Conservation (phyloP, 768 basidiomycete species). For the Auricularia sp. region DNA sequence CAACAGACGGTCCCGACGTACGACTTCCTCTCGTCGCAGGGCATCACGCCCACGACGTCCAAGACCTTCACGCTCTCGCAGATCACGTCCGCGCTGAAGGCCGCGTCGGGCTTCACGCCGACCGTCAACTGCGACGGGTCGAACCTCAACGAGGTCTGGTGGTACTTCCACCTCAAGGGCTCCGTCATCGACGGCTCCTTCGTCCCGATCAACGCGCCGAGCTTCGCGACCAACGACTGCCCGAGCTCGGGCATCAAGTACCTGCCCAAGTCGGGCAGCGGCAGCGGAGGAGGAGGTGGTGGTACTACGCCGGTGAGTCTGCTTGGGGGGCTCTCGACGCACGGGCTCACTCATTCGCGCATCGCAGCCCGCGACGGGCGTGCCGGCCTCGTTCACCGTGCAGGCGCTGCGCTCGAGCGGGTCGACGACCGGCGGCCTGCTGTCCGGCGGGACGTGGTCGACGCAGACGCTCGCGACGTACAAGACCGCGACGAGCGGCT, state of each 20-base stretch:
- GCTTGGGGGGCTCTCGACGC: no score
- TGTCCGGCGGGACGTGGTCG: slow-evolving; percentile 48
- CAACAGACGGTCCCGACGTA: slow-evolving; percentile 58
- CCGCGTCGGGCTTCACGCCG: slow-evolving; percentile 44
- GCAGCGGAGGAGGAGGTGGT: background rate
- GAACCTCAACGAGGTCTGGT: slow-evolving; percentile 37
- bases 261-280: slow-evolving; percentile 38
- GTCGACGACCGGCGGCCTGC: slow-evolving; percentile 37
- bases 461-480: slow-evolving; percentile 51
- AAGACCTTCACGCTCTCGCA: slow-evolving; percentile 47
- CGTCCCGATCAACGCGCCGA: slow-evolving; percentile 38
- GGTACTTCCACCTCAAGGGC: slow-evolving; percentile 56
- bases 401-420: slow-evolving; percentile 27
- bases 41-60: slow-evolving; percentile 57
- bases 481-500: slow-evolving; percentile 35
- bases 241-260: slow-evolving; percentile 50
- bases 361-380: slow-evolving; percentile 4
- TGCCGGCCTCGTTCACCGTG: slow-evolving; percentile 41
- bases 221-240: slow-evolving; percentile 22
- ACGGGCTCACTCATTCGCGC: no score
- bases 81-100: slow-evolving; percentile 43
- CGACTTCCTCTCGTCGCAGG: slow-evolving; percentile 56
- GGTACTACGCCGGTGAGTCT: background rate
- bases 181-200: slow-evolving; percentile 59
- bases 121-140: slow-evolving; percentile 33